Evolutionary conservation across 2,329 filamentous ascomycete genomes (phyloP), one percentile per base, ranked within the genome.

Genomic region (Diaporthe humulicola): DNA sequence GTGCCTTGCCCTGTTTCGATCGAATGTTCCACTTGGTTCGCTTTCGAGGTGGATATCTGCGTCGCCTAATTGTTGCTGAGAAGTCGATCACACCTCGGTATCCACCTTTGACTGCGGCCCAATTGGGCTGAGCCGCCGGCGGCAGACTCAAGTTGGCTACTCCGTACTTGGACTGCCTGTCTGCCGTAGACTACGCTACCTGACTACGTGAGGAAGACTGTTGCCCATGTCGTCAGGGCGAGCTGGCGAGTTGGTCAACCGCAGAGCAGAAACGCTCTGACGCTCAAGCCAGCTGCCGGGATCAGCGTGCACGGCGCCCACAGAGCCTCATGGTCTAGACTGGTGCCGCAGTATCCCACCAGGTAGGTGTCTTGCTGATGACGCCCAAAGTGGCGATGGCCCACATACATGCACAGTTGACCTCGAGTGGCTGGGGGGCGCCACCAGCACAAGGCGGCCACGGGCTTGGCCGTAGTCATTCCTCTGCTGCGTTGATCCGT

Each of bases 11-110:
- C 33, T 69, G 33, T 69, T 52, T 54, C 33, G 64, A 69, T 4
- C 45, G 22, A 54, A 54, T 15, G 48, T 69, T 19, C 64, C 64
- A 54, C 64, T 40, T 40, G 64, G 48, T 52, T 54, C 48, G 64
- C 19, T 52, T 22, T 69, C 48, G 48, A 69, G 64, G 64, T 69
- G 64, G 64, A 36, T 54, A 69, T 69, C 33, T 22, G 33, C 15
- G 19, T 54, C 33, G 48, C 64, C 45, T 61, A n/a, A 40, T 33
- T 69, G 45, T 40, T 30, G 54, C 48, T 54, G 64, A 40, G 64
- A 52, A 48, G 64, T 69, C 64, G 64, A 69, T 69, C 64, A 69
- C 33, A 69, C 64, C 17, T 15, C n/a, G 3, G 45, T 69, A 22
- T 12, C 64, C 48, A 69, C 45, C 30, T 54, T 40, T 50, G 64